Conservation (phyloP, 192 early-diverging fungal genomes). For the Gigaspora rosea region DNA sequence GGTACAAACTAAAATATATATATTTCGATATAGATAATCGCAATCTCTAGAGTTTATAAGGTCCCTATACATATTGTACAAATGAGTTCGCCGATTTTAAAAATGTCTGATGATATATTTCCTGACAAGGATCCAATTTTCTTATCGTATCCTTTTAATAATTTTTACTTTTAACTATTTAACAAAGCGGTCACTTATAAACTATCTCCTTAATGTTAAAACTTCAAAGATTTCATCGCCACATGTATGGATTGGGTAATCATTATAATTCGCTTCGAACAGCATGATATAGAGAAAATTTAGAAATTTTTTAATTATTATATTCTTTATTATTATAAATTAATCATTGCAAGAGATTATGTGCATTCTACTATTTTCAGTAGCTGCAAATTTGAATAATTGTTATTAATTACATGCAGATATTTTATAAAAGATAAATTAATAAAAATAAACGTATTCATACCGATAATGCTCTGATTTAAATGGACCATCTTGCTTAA, state of each 20-base stretch:
- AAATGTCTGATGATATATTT: constrained; percentile 76
- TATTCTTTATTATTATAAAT: too few species aligned
- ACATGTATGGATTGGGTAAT: constrained; percentile 90
- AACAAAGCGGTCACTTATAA: too few species aligned
- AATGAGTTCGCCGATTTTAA: constrained; percentile 73
- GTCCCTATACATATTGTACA: constrained; percentile 87
- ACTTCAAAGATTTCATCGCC: constrained; percentile 72
- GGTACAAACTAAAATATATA: too few species aligned
- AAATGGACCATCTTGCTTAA: constrained; percentile 86
- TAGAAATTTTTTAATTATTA: too few species aligned
- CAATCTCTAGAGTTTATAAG: constrained; percentile 72
- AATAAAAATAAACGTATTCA: background rate
- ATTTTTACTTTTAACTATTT: background rate
- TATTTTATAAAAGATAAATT: too few species aligned
- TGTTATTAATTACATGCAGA: too few species aligned
- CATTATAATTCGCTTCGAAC: constrained; percentile 89
- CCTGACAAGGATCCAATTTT: constrained; percentile 59
- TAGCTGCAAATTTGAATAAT: too few species aligned
- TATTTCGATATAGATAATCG: constrained; percentile 61
- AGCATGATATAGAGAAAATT: background rate
- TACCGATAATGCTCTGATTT: constrained; percentile 99
- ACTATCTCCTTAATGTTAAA: background rate
- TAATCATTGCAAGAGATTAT: too few species aligned
- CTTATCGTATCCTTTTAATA: constrained; percentile 65
- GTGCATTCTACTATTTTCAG: too few species aligned